These are phyloP conservation scores for Gnomoniopsis smithogilvyi DNA, from an alignment of 2,329 filamentous ascomycete genomes.

Conservation along the genomic window DNA sequence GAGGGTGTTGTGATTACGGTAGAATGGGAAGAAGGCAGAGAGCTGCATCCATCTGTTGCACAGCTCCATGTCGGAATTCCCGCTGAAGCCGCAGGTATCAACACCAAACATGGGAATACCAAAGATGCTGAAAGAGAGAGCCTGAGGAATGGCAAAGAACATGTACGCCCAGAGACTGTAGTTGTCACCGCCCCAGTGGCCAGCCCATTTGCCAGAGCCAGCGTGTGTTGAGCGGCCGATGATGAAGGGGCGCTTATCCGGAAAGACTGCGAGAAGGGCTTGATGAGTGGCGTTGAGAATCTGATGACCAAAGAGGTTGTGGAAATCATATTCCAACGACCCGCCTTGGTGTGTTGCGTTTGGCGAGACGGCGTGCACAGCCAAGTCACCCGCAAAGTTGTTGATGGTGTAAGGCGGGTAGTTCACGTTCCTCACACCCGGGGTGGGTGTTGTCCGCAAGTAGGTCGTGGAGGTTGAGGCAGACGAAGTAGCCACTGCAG, in stretches of 20 bases:
- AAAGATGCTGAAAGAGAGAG: conserved; percentile 70
- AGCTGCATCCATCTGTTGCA: conserved; percentile 62
- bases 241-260: conserved; percentile 74
- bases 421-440: conserved; percentile 64
- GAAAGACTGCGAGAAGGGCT: conserved; percentile 61
- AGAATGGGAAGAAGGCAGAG: conserved; percentile 72
- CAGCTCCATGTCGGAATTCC: conserved; percentile 65
- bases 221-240: conserved; percentile 79
- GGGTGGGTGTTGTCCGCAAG: conserved; percentile 57
- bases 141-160: conserved; percentile 75
- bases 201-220: conserved; percentile 71
- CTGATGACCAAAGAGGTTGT: conserved; percentile 74
- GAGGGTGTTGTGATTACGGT: conserved; percentile 70
- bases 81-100: conserved; percentile 68
- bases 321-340: conserved; percentile 68
- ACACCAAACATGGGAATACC: conserved; percentile 76
- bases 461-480: conserved; percentile 38
- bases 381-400: conserved; percentile 69
- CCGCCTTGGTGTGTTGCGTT: conserved; percentile 77
- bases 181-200: conserved; percentile 83
- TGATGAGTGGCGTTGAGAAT: conserved; percentile 76
- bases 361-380: conserved; percentile 68
- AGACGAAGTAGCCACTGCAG: conserved; percentile 24
- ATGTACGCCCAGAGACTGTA: conserved; percentile 68
- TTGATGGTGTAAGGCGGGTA: conserved; percentile 76